These are phyloP conservation scores for Esteya vermicola DNA, from an alignment of 2,329 filamentous ascomycete genomes.

Conservation along the genomic window DNA sequence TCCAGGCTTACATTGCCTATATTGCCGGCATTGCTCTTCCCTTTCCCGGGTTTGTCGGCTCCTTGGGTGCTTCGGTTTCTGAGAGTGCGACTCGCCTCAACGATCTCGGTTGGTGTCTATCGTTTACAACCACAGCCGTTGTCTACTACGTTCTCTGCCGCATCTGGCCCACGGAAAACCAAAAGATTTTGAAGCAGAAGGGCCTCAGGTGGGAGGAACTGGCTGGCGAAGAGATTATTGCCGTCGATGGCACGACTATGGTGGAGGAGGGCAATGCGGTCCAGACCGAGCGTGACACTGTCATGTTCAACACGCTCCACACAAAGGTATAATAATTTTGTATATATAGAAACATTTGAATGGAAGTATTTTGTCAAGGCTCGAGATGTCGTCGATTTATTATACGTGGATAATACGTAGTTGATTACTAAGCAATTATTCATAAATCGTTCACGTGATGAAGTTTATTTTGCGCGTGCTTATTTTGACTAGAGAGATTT, in stretches of 20 bases:
- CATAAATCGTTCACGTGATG: too few relatives aligned
- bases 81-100: slow-evolving; percentile 16
- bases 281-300: not conserved
- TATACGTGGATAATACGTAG: too few relatives aligned
- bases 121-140: slow-evolving; percentile 17
- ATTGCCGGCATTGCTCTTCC: slow-evolving; percentile 19
- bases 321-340: not conserved
- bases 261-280: not conserved
- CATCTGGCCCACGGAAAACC: slow-evolving; percentile 20
- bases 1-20: slow-evolving; percentile 21
- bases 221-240: slow-evolving; percentile 4
- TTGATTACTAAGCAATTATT: too few relatives aligned
- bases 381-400: too few relatives aligned
- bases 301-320: not conserved
- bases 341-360: too few relatives aligned
- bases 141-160: slow-evolving; percentile 20
- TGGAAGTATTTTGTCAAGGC: too few relatives aligned
- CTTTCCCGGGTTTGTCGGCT: slow-evolving; percentile 20
- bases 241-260: slow-evolving; percentile 3
- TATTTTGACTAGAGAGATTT: too few relatives aligned
- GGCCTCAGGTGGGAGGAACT: slow-evolving; percentile 4
- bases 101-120: slow-evolving; percentile 20
- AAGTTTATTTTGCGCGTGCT: too few relatives aligned
- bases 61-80: slow-evolving; percentile 17
- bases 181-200: slow-evolving; percentile 4